These are phyloP conservation scores for Ochromonas danica DNA, from an alignment of 108 stramenopile species.

Conservation along the genomic window DNA sequence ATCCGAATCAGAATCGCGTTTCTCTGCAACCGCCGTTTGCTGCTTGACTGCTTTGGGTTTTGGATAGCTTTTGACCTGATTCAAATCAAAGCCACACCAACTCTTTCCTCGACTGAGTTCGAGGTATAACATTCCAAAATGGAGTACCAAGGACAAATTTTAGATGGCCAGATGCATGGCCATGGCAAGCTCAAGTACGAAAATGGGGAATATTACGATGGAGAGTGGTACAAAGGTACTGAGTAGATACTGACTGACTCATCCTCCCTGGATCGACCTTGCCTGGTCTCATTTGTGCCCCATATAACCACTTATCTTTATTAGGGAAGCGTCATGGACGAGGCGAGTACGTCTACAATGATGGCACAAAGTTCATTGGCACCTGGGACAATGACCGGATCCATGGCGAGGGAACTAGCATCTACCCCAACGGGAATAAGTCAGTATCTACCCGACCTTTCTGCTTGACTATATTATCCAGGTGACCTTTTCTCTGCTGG, in stretches of 20 bases:
- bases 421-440: conserved; percentile 31
- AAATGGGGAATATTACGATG: conserved; percentile 33
- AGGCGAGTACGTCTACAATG: conserved; percentile 39
- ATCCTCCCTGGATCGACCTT: background rate
- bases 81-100: no score
- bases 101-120: no score
- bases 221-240: conserved; percentile 19
- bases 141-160: conserved; percentile 33
- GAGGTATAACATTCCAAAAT: no score
- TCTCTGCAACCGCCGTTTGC: no score
- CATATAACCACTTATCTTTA: background rate
- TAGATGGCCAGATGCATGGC: conserved; percentile 37
- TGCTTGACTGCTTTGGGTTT: no score
- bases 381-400: conserved; percentile 42
- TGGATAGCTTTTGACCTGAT: no score
- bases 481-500: background rate
- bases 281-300: background rate
- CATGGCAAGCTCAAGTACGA: conserved; percentile 6
- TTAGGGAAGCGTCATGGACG: conserved; percentile 27
- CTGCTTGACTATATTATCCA: background rate
- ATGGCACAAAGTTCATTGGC: conserved; percentile 47
- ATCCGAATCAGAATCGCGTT: no score
- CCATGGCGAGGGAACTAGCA: conserved; percentile 46
- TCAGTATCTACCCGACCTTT: background rate
- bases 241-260: background rate